A percentile compares a stretch with the other conserved stretches of the same genome.
Conservation (phyloP, 768 basidiomycete genomes). For the Lyophyllum atratum region DNA sequence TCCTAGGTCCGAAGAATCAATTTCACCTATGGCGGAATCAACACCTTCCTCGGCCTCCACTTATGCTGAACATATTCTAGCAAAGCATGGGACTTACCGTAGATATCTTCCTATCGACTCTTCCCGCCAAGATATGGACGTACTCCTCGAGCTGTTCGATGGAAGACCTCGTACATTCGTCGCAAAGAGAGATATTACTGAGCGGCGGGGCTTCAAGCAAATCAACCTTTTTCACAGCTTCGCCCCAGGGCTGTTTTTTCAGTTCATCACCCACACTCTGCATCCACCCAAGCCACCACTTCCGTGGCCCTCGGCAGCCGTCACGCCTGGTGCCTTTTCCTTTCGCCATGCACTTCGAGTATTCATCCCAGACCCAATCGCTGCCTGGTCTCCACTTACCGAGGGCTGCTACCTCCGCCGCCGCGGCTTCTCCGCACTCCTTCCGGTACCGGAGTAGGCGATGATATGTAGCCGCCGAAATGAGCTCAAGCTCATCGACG, state of each 20-base stretch:
- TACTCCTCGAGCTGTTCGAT: conserved; percentile 31
- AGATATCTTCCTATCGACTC: conserved; percentile 33
- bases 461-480: conserved; percentile 41
- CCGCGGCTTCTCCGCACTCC: conserved; percentile 36
- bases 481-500: conserved; percentile 40
- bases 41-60: neutral
- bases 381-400: conserved; percentile 26
- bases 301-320: conserved; percentile 22
- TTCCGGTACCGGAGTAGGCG: conserved; percentile 44
- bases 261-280: conserved; percentile 28
- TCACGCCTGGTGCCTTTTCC: neutral
- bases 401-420: conserved; percentile 22
- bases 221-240: conserved; percentile 33
- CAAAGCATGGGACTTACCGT: conserved; percentile 22
- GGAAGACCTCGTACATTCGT: conserved; percentile 25
- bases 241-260: conserved; percentile 34
- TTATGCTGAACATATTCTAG: neutral
- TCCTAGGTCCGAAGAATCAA: neutral
- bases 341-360: conserved; percentile 24
- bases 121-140: conserved; percentile 29
- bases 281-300: conserved; percentile 37
- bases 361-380: conserved; percentile 34
- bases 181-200: conserved; percentile 24
- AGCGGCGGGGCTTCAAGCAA: conserved; percentile 24
- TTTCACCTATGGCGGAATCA: neutral